A percentile compares a stretch with the other conserved stretches of the same genome.
These are phyloP conservation scores for Astrephomene gubernaculifera DNA, from an alignment of 139 green algal genomes.

Conservation along the genomic window DNA sequence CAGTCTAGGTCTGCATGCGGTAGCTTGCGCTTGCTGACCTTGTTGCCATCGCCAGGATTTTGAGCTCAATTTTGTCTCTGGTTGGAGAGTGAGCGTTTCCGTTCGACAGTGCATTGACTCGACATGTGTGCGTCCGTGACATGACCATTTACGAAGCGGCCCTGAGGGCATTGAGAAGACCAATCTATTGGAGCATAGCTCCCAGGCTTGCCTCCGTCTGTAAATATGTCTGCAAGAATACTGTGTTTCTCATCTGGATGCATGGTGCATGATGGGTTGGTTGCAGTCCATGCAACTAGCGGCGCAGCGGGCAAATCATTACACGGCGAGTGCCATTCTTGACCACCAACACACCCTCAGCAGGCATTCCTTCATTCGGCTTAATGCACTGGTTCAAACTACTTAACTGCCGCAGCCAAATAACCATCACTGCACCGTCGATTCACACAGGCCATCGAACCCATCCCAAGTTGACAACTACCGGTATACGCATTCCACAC, in stretches of 20 bases:
- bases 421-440: background rate
- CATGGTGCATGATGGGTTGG: too few relatives aligned
- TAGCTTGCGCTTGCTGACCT: background rate
- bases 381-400: too few relatives aligned
- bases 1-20: background rate
- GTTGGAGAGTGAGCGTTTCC: background rate
- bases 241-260: background rate
- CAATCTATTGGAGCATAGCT: background rate
- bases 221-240: background rate
- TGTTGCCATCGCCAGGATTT: too few relatives aligned
- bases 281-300: too few relatives aligned
- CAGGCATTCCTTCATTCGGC: too few relatives aligned
- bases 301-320: too few relatives aligned
- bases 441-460: background rate
- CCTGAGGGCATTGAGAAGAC: background rate
- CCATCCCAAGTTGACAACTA: background rate
- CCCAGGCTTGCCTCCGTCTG: background rate
- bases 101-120: background rate
- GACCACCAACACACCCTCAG: too few relatives aligned
- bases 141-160: background rate
- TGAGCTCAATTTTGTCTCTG: background rate
- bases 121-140: background rate
- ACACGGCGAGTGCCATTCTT: too few relatives aligned
- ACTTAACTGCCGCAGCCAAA: background rate
- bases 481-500: background rate